A percentile compares a stretch with the other conserved stretches of the same genome.
These are phyloP conservation scores for Dalbergia cultrata DNA, from an alignment of 306 rosid genomes.

Conservation along the genomic window DNA sequence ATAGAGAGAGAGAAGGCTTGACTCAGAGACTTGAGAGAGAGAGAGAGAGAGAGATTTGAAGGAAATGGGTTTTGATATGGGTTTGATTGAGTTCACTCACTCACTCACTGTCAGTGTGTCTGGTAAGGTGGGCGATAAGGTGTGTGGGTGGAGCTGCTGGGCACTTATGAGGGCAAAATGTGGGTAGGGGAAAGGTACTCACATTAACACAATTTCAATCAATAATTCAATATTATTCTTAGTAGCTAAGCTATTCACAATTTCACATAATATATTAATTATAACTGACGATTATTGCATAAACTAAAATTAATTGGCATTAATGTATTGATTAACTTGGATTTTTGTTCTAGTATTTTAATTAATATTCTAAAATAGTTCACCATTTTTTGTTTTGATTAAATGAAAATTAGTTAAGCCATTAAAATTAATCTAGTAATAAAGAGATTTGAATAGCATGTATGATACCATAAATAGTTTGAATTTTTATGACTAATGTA, in stretches of 20 bases:
- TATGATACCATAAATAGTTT: too few species aligned
- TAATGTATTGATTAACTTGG: too few species aligned
- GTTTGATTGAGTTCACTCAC: neutral
- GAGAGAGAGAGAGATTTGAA: neutral
- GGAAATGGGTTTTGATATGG: neutral
- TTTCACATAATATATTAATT: too few species aligned
- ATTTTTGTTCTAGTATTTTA: too few species aligned
- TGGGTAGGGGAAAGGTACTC: neutral
- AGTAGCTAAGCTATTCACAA: neutral
- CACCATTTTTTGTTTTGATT: too few species aligned
- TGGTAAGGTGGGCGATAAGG: neutral
- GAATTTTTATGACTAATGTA: too few species aligned
- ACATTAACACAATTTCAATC: neutral
- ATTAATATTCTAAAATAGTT: too few species aligned
- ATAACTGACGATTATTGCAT: too few species aligned
- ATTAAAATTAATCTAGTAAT: too few species aligned
- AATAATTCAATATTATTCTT: neutral
- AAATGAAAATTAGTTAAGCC: too few species aligned
- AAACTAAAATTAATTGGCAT: too few species aligned
- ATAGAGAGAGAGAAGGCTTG: conserved; percentile 9
- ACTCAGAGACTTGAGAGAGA: neutral
- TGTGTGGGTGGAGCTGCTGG: neutral
- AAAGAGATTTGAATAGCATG: too few species aligned
- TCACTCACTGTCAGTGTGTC: neutral
- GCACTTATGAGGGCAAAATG: neutral